Conservation (phyloP, 306 rosid species). For the Fragaria nilgerrensis region DNA sequence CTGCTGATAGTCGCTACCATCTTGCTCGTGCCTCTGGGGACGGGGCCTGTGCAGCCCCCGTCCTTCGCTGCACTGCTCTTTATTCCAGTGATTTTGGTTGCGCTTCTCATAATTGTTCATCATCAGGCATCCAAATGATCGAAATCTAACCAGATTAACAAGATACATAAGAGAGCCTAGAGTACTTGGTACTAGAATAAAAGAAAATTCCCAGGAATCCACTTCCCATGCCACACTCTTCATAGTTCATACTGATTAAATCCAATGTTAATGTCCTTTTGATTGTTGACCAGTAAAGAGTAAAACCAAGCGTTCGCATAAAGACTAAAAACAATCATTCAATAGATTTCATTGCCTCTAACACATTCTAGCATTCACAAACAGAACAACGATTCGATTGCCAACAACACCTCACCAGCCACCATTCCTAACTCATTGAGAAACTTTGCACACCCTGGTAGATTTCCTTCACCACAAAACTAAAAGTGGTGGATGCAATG, state of each 20-base stretch:
- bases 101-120: constrained; percentile 1
- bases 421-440: background rate
- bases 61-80: background rate
- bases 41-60: constrained; percentile 27
- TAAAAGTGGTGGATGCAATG: background rate
- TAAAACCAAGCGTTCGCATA: background rate
- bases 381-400: background rate
- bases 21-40: constrained; percentile 17
- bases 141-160: background rate
- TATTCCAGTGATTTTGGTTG: constrained; percentile 5
- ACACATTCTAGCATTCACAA: background rate
- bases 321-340: background rate
- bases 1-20: constrained; percentile 17
- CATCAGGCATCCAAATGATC: background rate
- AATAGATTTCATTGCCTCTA: background rate
- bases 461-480: background rate
- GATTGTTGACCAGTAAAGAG: background rate
- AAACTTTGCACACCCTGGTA: background rate
- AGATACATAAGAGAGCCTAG: background rate
- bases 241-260: background rate
- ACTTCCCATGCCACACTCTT: background rate
- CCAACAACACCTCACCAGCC: background rate
- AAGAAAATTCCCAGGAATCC: background rate
- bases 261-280: background rate
- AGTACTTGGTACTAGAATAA: too few species aligned